Base-by-base conservation (phyloP, 352 stramenopile genomes). In the Phytophthora fragariaefolia region DNA sequence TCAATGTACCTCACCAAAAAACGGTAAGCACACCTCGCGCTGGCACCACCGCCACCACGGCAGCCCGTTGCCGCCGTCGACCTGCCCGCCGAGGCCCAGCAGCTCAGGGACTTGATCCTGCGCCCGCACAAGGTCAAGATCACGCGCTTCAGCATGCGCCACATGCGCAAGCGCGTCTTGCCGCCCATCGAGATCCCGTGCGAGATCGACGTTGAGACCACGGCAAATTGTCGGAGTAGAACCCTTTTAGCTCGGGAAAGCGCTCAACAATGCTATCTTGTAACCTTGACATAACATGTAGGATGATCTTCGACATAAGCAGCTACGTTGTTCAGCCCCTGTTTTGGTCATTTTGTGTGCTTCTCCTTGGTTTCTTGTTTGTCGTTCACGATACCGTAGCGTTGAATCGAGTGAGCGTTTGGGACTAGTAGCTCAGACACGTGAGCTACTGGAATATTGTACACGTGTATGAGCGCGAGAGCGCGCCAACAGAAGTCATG, bases 101-200 rank as follows among this genome's bases (percentile, higher is more conserved):
- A 76, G 43, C 72, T 88, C 72, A 88, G 85, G 77, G 57, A 76
- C 23, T 82, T 78, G 63, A 80, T 88, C 50, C 66, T 85, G 20
- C 64, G 77, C 57, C 68, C 55, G 6, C 55, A 80, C 49, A 71
- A 74, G 27, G 71, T 72, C 60, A 83, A 82, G 63, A 68, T 69
- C 48, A 76, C 60, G 57, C 79, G 79, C 45, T 87, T 87, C 74
- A 84, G 79, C 51, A 63, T 87, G 55, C 83, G 74, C 72, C 76
- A 83, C 63, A 82, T 87, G 81, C 75, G 77, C 54, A 82, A 78
- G 49, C 43, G 81, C 17, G 80, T 77, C 13, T 73, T 88, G 59
- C 80, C 79, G 15, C 78, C 78, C 7, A 74, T 87, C 22, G 65
- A 74, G 42, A 76, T 85, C 57, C 79, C 79, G 4, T 69, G 71